phyloP scores from a whole-genome alignment of 2,329 filamentous ascomycete species.

The Fusarium subtropicale region DNA sequence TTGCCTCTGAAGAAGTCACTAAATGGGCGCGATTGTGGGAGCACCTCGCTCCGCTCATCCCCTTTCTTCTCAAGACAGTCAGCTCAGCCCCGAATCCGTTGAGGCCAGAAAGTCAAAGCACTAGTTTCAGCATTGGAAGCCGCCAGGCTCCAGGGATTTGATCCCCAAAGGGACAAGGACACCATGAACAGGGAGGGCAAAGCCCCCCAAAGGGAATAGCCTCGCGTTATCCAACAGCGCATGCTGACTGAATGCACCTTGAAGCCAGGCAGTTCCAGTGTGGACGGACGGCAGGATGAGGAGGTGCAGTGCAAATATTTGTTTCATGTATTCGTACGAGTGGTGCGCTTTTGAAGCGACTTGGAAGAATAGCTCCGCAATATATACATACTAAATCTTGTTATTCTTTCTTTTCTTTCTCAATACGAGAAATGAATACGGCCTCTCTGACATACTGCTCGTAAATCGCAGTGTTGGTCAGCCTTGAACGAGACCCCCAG shows the following conservation, averaged over 20 bases:
- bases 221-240: background rate
- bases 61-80: background rate
- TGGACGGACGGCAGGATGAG: background rate
- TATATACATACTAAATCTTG: background rate
- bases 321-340: background rate
- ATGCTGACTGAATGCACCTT: background rate
- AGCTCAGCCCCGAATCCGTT: background rate
- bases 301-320: background rate
- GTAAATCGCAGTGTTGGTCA: background rate
- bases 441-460: background rate
- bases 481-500: background rate
- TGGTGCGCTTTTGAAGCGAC: background rate
- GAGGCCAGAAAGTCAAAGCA: background rate
- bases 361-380: background rate
- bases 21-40: background rate
- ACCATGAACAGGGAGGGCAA: background rate
- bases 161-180: constrained; percentile 7
- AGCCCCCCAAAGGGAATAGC: constrained; percentile 9
- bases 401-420: background rate
- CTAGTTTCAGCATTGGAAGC: constrained; percentile 15
- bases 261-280: background rate
- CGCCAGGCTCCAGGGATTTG: background rate
- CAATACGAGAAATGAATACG: background rate
- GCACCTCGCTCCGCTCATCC: background rate
- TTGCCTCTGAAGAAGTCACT: background rate